Evolutionary conservation across 768 basidiomycete species (phyloP).

Genomic region (Hypholoma sublateritium): DNA sequence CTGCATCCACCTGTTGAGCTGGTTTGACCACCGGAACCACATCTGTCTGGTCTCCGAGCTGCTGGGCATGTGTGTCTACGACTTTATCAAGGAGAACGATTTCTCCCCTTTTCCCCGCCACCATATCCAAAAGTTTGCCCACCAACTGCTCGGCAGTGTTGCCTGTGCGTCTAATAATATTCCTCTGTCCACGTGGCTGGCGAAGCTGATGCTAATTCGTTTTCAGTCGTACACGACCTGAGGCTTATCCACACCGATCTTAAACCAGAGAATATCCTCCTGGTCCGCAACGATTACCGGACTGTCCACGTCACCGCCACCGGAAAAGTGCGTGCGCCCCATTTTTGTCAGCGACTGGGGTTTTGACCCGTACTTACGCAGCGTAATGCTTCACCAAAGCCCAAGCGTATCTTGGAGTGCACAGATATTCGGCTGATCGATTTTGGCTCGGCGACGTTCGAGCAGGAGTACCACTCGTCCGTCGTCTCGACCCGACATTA

Average conservation of each 20-base stretch:
- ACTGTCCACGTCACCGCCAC: constrained; percentile 57
- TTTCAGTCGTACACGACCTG: constrained; percentile 83
- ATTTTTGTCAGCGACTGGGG: constrained; percentile 1
- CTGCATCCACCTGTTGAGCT: constrained; percentile 93
- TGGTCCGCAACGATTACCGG: constrained; percentile 82
- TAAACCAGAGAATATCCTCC: constrained; percentile 97
- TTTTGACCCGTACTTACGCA: constrained; percentile 26
- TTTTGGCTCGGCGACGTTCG: constrained; percentile 98
- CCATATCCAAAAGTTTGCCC: constrained; percentile 96
- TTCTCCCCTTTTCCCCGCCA: constrained; percentile 95
- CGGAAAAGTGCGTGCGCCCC: constrained; percentile 53
- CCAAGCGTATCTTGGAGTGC: constrained; percentile 77
- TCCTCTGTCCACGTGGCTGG: background rate
- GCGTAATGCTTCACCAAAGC: constrained; percentile 65
- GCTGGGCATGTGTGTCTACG: constrained; percentile 96
- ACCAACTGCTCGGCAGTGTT: constrained; percentile 88
- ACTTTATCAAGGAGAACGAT: constrained; percentile 97
- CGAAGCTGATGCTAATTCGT: constrained; percentile 16
- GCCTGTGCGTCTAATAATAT: constrained; percentile 64
- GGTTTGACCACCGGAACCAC: constrained; percentile 97
- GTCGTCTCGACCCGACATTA: constrained; percentile 99
- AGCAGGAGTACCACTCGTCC: constrained; percentile 96
- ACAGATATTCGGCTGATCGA: constrained; percentile 97
- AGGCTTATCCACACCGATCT: constrained; percentile 96
- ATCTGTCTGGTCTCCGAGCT: constrained; percentile 97